Conservation (phyloP, 371 early-diverging fungal species). For the Apophysomyces trapeziformis region DNA sequence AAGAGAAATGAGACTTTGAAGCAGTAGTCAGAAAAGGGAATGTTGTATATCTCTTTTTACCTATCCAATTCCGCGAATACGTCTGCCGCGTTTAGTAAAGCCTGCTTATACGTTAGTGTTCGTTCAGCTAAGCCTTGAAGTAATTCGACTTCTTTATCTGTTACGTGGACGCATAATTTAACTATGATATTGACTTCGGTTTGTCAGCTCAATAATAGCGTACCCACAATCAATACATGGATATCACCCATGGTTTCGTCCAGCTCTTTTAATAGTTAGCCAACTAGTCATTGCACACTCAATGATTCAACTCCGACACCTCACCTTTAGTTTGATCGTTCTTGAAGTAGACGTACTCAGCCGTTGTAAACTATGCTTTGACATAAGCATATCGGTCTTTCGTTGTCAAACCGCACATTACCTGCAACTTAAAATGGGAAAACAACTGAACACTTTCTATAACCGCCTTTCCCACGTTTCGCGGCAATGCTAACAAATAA, state of each 20-base stretch:
- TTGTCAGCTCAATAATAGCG: not conserved
- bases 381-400: not conserved
- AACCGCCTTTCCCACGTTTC: conserved; percentile 35
- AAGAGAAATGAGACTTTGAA: conserved; percentile 62
- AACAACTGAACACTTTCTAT: conserved; percentile 46
- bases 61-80: conserved; percentile 74
- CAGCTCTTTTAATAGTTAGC: conserved; percentile 49
- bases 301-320: not conserved
- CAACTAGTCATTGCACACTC: not conserved
- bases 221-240: conserved; percentile 73
- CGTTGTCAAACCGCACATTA: not conserved
- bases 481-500: conserved; percentile 74
- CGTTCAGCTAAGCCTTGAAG: conserved; percentile 66
- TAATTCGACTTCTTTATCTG: conserved; percentile 77
- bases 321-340: conserved; percentile 67
- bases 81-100: conserved; percentile 43
- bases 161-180: conserved; percentile 1
- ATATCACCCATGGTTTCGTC: conserved; percentile 79
- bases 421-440: conserved; percentile 30
- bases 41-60: conserved; percentile 39
- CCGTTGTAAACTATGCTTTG: conserved; percentile 67
- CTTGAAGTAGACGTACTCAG: conserved; percentile 73
- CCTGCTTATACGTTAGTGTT: conserved; percentile 38
- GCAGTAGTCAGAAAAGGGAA: not conserved
- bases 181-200: not conserved